Base-by-base conservation (phyloP, 139 green algal species). In the Picochlorum sp. region DNA sequence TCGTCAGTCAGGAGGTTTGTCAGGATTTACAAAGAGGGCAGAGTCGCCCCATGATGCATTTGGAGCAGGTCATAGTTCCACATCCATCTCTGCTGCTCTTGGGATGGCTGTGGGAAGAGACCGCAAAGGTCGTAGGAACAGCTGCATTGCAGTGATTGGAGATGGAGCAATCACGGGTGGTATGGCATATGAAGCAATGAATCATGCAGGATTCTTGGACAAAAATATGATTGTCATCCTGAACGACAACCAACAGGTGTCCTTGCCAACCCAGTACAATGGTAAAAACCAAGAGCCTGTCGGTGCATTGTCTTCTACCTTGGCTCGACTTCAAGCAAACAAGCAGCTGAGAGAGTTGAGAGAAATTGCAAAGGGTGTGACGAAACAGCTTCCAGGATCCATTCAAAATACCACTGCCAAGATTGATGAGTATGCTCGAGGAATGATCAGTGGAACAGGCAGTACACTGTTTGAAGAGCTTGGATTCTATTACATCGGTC, bases 141-240 rank as follows among this genome's bases (percentile, higher is more conserved):
- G 82, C 56, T 74, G 63, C 18, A 66, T 80, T n/a, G 68, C 61
- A 46, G 83, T 99, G 16, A 99, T 99, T 69, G 94, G 94, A 7
- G 94, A 99, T 62, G 94, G 94, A 3, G 92, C 92, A n/a, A 98
- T 99, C 73, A 99, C 94, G 1, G 94, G 92, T 9, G 94, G 94
- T 57, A 97, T 97, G 90, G 91, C 94, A 1, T 99, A 99, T 34
- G 94, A 99, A 81, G 94, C 94, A 26, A 97, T 99, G 92, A 99
- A 99, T 84, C 94, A 98, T 69, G 94, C 93, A 14, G 94, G 94
- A 28, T 99, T 97, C 79, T 74, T 98, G 65, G 93, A 99, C 82
- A 96, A 85, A 61, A 99, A 99, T 78, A 98, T 99, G 93, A 96
- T 99, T 69, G 89, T 99, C 61, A 92, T 99, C 38, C 82, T 99